phyloP scores from a whole-genome alignment of 495 filamentous ascomycete genomes.

The Neurospora sp. region DNA sequence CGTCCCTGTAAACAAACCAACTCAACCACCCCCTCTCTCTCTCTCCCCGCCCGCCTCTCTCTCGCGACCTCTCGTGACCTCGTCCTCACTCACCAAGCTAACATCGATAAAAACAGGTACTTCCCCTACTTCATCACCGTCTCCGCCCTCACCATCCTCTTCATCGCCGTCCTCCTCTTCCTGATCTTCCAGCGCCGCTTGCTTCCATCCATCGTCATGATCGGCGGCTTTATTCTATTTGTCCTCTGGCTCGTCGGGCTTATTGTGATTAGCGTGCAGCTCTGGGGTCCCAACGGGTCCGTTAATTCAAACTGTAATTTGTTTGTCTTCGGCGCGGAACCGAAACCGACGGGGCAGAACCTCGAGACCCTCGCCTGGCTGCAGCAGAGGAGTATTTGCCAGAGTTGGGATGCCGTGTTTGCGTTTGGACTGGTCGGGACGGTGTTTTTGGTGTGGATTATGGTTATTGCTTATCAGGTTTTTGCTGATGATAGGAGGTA shows the following conservation, averaged over 20 bases:
- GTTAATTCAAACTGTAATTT: slow-evolving; percentile 73
- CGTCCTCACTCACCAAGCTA: not conserved
- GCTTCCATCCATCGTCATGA: slow-evolving; percentile 79
- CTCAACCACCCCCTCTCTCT: too few species aligned
- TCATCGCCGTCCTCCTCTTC: slow-evolving; percentile 59
- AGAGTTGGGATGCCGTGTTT: slow-evolving; percentile 55
- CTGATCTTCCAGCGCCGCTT: slow-evolving; percentile 71
- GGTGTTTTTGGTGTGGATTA: slow-evolving; percentile 89
- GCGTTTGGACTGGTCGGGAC: slow-evolving; percentile 66
- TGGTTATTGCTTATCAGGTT: slow-evolving; percentile 85
- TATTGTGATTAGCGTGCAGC: slow-evolving; percentile 80
- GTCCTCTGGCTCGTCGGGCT: slow-evolving; percentile 84
- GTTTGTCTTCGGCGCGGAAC: slow-evolving; percentile 46
- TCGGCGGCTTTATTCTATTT: slow-evolving; percentile 89
- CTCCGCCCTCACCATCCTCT: slow-evolving; percentile 57
- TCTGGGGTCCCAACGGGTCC: slow-evolving; percentile 49
- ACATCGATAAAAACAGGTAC: slow-evolving; percentile 50
- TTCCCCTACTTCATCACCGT: slow-evolving; percentile 84
- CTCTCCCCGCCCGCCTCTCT: too few species aligned
- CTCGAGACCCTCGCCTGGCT: slow-evolving; percentile 73
- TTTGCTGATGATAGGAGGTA: slow-evolving; percentile 36
- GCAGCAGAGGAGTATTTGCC: slow-evolving; percentile 78
- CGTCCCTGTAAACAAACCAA: not conserved
- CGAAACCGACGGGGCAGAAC: slow-evolving; percentile 48
- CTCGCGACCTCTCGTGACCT: not conserved